Evolutionary conservation across 371 early-diverging fungal species (phyloP).

Genomic region (Capniomyces stellatus): DNA sequence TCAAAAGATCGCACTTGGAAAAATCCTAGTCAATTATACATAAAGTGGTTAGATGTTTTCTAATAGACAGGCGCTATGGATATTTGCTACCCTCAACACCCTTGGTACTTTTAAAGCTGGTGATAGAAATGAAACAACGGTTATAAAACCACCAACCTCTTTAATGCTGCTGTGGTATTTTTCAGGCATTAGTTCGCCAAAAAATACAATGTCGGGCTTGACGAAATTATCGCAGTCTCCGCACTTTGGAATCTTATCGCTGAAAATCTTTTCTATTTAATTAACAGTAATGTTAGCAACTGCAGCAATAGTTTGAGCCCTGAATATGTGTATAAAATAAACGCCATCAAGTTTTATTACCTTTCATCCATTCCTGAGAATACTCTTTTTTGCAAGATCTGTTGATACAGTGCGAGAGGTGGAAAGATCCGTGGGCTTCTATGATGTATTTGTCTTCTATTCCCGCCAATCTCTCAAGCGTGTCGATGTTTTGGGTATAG

Average conservation of each 20-base stretch:
- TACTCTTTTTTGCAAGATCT: conserved; percentile 26
- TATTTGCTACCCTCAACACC: no score
- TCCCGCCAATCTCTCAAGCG: conserved; percentile 74
- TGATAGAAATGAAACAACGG: no score
- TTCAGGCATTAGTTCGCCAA: conserved; percentile 73
- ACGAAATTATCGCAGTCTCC: conserved; percentile 43
- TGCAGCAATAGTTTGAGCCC: no score
- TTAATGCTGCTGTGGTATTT: conserved; percentile 51
- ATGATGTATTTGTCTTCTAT: conserved; percentile 49
- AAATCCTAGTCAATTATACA: conserved; percentile 46
- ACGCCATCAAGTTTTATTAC: conserved; percentile 5
- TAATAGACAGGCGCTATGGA: no score
- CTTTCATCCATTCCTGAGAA: conserved; percentile 26
- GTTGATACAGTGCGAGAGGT: conserved; percentile 52
- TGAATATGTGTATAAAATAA: not conserved
- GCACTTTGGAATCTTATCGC: conserved; percentile 49
- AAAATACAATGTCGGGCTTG: conserved; percentile 90
- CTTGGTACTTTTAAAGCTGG: no score
- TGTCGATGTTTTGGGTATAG: conserved; percentile 94
- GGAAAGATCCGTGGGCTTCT: conserved; percentile 91
- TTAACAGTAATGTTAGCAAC: not conserved
- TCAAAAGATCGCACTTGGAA: conserved; percentile 54
- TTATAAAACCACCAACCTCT: no score
- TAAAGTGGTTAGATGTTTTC: no score
- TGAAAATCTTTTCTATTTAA: conserved; percentile 20